These are phyloP conservation scores for Henckelia pumila DNA, from an alignment of 257 asterid species.

Conservation along the genomic window DNA sequence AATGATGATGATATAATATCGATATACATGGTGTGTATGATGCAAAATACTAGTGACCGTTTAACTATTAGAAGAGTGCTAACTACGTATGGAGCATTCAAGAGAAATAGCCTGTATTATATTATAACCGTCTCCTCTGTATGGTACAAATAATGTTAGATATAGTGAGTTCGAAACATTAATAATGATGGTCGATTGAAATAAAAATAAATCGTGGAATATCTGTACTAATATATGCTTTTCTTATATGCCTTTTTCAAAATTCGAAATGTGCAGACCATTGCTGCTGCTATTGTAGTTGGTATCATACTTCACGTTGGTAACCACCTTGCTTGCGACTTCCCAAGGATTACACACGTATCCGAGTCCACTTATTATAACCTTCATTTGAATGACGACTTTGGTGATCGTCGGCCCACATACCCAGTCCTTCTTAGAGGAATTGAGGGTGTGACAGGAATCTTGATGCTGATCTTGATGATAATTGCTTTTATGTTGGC, in stretches of 20 bases:
- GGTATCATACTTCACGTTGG: slow-evolving; percentile 96
- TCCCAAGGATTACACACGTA: slow-evolving; percentile 69
- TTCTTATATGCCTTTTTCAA: slow-evolving; percentile 3
- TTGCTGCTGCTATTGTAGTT: slow-evolving; percentile 81
- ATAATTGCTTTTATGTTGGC: slow-evolving; percentile 80
- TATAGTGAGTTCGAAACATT: not conserved
- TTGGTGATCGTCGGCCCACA: slow-evolving; percentile 55
- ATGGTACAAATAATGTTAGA: no score
- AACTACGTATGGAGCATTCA: no score
- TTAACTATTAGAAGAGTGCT: no score
- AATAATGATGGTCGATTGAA: not conserved
- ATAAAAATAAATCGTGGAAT: no score
- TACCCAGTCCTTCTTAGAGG: slow-evolving; percentile 68
- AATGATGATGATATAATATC: no score
- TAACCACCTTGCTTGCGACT: slow-evolving; percentile 92
- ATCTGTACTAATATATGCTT: slow-evolving; percentile 4
- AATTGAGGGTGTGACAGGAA: slow-evolving; percentile 78
- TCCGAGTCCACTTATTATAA: slow-evolving; percentile 37
- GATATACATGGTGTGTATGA: no score
- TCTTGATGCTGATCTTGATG: slow-evolving; percentile 75
- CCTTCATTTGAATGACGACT: slow-evolving; percentile 38
- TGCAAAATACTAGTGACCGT: no score
- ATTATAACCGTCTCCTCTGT: no score
- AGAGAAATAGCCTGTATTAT: no score
- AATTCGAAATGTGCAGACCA: slow-evolving; percentile 50